A percentile compares a stretch with the other conserved stretches of the same genome.
Evolutionary conservation across 768 basidiomycete genomes (phyloP).

Genomic region (Trametes coccinea): DNA sequence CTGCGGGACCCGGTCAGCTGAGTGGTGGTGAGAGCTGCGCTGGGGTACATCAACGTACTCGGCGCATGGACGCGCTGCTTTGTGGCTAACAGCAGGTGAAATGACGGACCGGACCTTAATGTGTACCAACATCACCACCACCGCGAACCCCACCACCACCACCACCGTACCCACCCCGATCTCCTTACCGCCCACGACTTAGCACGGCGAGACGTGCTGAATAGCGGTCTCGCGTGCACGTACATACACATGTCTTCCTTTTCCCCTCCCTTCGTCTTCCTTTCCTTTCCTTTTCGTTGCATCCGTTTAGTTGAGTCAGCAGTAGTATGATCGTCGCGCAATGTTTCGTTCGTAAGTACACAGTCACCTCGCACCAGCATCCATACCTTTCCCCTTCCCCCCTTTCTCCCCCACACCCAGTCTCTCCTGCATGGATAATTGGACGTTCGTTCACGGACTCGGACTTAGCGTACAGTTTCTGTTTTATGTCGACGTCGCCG

Average conservation of each 20-base stretch:
- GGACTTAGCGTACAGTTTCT: constrained; percentile 19
- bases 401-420: background rate
- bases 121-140: constrained; percentile 18
- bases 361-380: background rate
- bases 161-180: background rate
- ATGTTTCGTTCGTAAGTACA: background rate
- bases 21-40: background rate
- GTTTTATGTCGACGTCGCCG: background rate
- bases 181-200: background rate
- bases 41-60: background rate
- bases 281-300: background rate
- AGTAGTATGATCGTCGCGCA: background rate
- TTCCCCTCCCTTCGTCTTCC: background rate
- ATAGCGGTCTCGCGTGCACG: background rate
- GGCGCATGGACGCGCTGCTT: too few species aligned
- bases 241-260: background rate
- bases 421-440: constrained; percentile 6
- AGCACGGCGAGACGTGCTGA: background rate
- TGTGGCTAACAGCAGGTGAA: constrained; percentile 1
- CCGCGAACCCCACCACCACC: background rate
- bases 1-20: constrained; percentile 43
- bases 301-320: background rate
- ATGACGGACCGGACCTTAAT: constrained; percentile 18
- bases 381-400: too few species aligned
- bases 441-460: constrained; percentile 18